Percentiles rank a stretch among this genome's conserved stretches.
phyloP scores from a whole-genome alignment of 75 land plant genomes.

The Chamaecyparis obtusa region DNA sequence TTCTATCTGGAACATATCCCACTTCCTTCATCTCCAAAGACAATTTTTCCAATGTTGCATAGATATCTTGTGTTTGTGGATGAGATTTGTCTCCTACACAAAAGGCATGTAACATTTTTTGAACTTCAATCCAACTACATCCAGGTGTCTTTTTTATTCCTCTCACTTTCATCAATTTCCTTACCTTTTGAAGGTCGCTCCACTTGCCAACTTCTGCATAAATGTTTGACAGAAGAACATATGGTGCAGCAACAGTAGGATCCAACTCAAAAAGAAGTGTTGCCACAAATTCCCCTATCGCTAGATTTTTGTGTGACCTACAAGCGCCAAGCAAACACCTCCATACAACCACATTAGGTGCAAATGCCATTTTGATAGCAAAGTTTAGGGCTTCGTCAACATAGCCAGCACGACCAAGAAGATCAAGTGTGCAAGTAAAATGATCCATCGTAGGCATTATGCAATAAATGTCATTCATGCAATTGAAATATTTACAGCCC shows the following conservation, averaged over 20 bases:
- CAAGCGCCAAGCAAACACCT: slow-evolving; percentile 28
- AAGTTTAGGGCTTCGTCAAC: slow-evolving; percentile 24
- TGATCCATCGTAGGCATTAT: slow-evolving; percentile 25
- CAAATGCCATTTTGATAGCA: slow-evolving; percentile 15
- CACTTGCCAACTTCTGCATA: slow-evolving; percentile 25
- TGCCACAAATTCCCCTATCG: slow-evolving; percentile 16
- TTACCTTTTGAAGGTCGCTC: slow-evolving; percentile 19
- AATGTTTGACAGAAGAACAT: slow-evolving; percentile 34
- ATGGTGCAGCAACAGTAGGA: slow-evolving; percentile 21
- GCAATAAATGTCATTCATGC: slow-evolving; percentile 15
- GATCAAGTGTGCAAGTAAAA: slow-evolving; percentile 32
- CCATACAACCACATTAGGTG: slow-evolving; percentile 21
- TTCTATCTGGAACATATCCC: slow-evolving; percentile 19
- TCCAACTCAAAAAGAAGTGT: slow-evolving; percentile 16
- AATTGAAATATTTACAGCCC: slow-evolving; percentile 16
- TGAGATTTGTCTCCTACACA: slow-evolving; percentile 31
- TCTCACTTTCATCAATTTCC: slow-evolving; percentile 23
- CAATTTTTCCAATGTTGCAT: slow-evolving; percentile 22
- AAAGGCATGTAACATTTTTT: slow-evolving; percentile 27
- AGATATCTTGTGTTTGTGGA: slow-evolving; percentile 15
- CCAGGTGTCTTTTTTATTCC: slow-evolving; percentile 26
- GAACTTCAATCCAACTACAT: slow-evolving; percentile 21
- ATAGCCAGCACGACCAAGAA: slow-evolving; percentile 36
- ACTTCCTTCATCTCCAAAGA: slow-evolving; percentile 14
- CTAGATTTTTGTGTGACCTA: slow-evolving; percentile 21